Base-by-base conservation (phyloP, 1,284 basidiomycete species). In the Sanghuangporus baumii region DNA sequence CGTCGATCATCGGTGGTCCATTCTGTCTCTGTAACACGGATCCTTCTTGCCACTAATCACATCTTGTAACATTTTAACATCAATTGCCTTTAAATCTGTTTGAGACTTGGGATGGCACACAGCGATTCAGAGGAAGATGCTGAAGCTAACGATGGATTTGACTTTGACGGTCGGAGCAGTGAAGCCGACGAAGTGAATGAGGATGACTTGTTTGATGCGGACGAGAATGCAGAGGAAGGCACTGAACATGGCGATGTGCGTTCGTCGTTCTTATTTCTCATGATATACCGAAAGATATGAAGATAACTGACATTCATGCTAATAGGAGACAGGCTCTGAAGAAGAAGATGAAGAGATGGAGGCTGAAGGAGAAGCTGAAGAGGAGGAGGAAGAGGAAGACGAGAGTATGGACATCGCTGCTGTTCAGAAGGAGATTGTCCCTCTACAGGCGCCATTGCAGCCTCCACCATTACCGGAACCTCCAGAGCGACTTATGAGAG, bases 101-200 rank as follows among this genome's bases (percentile, higher is more conserved):
- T 18, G 18, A n/a, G 43, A 46, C 16, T n/a, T 46, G 16, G 26
- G 69, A 86, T 86, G 85, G 72, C 77, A 36, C 78, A 74, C 65
- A 84, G 79, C 70, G 87, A 89, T 71, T 87, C 85, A 16, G 88
- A 89, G 64, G 84, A 84, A 20, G 85, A 89, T 63, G 84, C 82
- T 20, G 85, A 87, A 60, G 79, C 75, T 60, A 78, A 79, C 60
- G 85, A 87, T 63, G 82, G 78, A 58, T 76, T 85, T 57, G 81
- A 81, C 60, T 77, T 76, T 60, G 84, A 85, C 46, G 77, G 51
- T 6, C 64, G 60, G 26, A 65, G 64, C 47, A 65, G 64, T 47
- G 60, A 66, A 14, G 66, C 60, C 16, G 68, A 67, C 56, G 67
- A 65, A 37, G 55, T 65, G n/a, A 59, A 77, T 60, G 76, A 78